Evolutionary conservation across 495 filamentous ascomycete species (phyloP).

Genomic region (Astrothelium macrocarpum): DNA sequence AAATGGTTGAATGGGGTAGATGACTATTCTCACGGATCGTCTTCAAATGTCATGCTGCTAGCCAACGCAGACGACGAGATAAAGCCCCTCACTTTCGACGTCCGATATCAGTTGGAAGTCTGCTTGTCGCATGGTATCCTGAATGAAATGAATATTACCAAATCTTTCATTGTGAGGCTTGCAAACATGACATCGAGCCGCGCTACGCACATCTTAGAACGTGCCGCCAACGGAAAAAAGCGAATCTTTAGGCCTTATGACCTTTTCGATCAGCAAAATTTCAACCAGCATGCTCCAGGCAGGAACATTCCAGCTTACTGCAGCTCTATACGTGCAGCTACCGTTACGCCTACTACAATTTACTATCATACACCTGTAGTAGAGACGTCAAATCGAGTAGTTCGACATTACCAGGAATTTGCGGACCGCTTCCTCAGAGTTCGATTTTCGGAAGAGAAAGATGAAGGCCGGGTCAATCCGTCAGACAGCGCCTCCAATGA

Average conservation of each 20-base stretch:
- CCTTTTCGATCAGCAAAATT: slow-evolving; percentile 50
- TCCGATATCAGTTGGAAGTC: slow-evolving; percentile 86
- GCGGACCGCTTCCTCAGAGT: slow-evolving; percentile 84
- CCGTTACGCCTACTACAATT: slow-evolving; percentile 73
- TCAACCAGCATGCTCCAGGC: slow-evolving; percentile 37
- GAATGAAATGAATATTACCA: slow-evolving; percentile 63
- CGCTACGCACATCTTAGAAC: slow-evolving; percentile 52
- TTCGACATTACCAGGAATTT: slow-evolving; percentile 57
- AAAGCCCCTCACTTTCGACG: slow-evolving; percentile 50
- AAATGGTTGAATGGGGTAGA: slow-evolving; percentile 11
- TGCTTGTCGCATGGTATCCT: slow-evolving; percentile 74
- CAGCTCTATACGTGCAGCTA: slow-evolving; percentile 62
- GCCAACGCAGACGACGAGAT: slow-evolving; percentile 25
- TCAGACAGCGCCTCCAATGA: slow-evolving; percentile 50
- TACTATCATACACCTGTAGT: slow-evolving; percentile 66
- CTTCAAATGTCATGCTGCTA: not conserved
- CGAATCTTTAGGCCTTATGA: slow-evolving; percentile 62
- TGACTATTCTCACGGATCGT: not conserved
- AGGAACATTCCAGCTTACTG: slow-evolving; percentile 60
- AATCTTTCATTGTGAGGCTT: slow-evolving; percentile 55
- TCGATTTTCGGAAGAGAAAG: slow-evolving; percentile 78
- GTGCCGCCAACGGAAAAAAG: slow-evolving; percentile 48
- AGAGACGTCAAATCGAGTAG: slow-evolving; percentile 81
- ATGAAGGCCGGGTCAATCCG: slow-evolving; percentile 49
- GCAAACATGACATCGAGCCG: slow-evolving; percentile 36